Conservation (phyloP, 1,139 yeast species). For the Zhuliangozyma parablackwelliae region DNA sequence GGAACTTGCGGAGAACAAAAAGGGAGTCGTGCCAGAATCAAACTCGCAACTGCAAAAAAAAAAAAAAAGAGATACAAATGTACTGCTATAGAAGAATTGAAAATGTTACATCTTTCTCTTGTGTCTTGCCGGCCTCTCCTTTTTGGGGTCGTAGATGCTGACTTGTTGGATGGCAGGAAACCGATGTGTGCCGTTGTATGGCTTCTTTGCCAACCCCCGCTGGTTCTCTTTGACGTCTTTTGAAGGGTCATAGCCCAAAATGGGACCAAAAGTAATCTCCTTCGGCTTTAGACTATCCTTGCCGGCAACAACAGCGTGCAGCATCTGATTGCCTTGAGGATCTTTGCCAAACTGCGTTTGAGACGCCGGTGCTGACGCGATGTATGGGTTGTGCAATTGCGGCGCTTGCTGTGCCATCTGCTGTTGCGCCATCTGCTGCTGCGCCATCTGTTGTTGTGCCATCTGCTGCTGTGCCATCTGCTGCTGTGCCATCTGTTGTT, state of each 20-base stretch:
- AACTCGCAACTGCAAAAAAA: too few species aligned
- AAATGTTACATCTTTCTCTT: too few species aligned
- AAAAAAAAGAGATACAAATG: too few species aligned
- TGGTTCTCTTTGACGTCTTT: slow-evolving; percentile 22
- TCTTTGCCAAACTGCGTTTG: not conserved
- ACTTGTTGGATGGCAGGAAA: slow-evolving; percentile 33
- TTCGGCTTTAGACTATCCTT: slow-evolving; percentile 20
- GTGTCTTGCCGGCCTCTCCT: slow-evolving; percentile 8
- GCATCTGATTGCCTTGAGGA: slow-evolving; percentile 3
- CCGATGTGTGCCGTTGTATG: slow-evolving; percentile 21
- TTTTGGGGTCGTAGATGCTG: slow-evolving; percentile 33
- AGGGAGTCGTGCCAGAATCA: too few species aligned
- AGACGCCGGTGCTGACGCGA: not conserved
- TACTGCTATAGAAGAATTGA: too few species aligned
- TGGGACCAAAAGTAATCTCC: slow-evolving; percentile 39
- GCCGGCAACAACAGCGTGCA: slow-evolving; percentile 10
- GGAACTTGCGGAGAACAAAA: too few species aligned
- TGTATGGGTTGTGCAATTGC: too few species aligned
- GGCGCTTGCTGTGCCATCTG: not conserved
- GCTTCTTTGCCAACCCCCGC: slow-evolving; percentile 13
- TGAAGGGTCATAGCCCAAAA: slow-evolving; percentile 40
- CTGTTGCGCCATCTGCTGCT: not conserved
- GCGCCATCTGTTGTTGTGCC: not conserved
- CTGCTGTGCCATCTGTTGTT: not conserved
- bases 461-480: not conserved